phyloP scores from a whole-genome alignment of 2,329 filamentous ascomycete species.

The Colletotrichum sp. region DNA sequence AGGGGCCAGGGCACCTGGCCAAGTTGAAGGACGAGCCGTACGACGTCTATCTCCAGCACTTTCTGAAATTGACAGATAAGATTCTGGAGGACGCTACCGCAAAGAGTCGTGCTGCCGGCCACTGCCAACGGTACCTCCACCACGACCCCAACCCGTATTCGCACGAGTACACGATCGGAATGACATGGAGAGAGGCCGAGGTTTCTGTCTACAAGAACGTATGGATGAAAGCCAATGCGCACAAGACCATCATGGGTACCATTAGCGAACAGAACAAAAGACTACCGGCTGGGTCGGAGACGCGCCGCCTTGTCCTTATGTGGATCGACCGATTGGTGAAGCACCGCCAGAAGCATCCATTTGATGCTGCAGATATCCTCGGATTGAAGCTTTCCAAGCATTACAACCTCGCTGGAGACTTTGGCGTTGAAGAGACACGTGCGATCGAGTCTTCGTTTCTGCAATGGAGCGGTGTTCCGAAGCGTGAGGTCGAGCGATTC shows the following conservation, averaged over 20 bases:
- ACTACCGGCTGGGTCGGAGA: background rate
- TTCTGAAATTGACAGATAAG: background rate
- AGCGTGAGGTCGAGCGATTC: background rate
- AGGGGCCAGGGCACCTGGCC: background rate
- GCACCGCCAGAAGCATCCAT: background rate
- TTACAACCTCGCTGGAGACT: background rate
- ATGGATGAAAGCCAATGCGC: conserved; percentile 1
- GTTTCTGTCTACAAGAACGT: conserved; percentile 3
- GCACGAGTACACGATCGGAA: conserved; percentile 3
- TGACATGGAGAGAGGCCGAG: background rate
- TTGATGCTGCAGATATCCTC: background rate
- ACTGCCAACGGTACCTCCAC: conserved; percentile 4
- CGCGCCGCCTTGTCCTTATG: background rate
- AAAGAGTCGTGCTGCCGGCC: background rate
- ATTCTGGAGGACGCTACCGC: background rate
- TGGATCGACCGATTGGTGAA: conserved; percentile 1
- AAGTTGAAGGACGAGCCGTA: background rate
- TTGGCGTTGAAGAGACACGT: background rate
- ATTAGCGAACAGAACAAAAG: background rate
- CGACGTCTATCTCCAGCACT: background rate
- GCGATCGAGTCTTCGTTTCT: background rate
- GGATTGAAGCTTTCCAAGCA: background rate
- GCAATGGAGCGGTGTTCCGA: background rate
- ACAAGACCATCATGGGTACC: background rate
- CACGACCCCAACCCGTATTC: conserved; percentile 17